These are phyloP conservation scores for Luffa acutangula DNA, from an alignment of 306 rosid species.

Conservation along the genomic window DNA sequence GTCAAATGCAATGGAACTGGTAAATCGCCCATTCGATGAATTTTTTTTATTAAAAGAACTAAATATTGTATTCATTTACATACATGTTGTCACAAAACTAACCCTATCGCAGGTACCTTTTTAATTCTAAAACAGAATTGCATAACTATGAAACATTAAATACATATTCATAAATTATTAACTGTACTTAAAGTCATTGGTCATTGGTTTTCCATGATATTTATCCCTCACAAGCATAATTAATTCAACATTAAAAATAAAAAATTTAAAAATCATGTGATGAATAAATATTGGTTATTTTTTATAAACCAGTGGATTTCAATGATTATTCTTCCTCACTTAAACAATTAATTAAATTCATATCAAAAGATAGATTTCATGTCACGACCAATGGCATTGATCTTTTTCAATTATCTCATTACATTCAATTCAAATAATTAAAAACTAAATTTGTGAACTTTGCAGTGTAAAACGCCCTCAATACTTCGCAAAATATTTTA, in stretches of 20 bases:
- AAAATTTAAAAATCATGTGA: background rate
- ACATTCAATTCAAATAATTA: background rate
- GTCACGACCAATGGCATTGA: background rate
- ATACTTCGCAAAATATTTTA: background rate
- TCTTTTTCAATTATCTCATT: background rate
- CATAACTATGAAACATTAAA: background rate
- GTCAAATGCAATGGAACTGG: conserved; percentile 17
- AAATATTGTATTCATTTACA: background rate
- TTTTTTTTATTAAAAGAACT: background rate
- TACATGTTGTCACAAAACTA: background rate
- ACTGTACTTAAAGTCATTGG: no score
- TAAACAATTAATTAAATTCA: background rate
- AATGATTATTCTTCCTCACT: background rate
- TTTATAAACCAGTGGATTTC: background rate
- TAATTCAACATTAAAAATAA: background rate
- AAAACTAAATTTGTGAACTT: background rate
- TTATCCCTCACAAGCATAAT: background rate
- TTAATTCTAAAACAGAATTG: background rate
- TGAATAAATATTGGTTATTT: background rate
- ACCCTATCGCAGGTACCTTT: background rate
- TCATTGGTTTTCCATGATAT: no score
- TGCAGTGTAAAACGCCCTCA: background rate
- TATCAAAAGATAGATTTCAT: background rate
- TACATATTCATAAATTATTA: no score
- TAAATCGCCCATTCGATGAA: conserved; percentile 6